Evolutionary conservation across 2,329 filamentous ascomycete genomes (phyloP), one percentile per base, ranked within the genome.

Genomic region (Microcyclosporella mali): DNA sequence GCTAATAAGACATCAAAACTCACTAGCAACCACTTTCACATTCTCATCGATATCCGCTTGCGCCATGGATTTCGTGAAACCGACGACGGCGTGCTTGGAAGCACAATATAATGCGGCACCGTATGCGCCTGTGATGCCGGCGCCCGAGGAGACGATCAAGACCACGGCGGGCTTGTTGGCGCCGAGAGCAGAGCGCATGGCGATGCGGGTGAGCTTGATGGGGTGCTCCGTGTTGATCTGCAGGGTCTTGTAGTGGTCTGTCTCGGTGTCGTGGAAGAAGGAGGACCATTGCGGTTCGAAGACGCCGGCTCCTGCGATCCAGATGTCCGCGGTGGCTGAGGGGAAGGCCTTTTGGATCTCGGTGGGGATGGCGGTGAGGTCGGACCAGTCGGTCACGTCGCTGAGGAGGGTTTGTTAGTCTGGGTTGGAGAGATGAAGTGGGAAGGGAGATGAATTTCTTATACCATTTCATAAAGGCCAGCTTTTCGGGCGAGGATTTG

Each of bases 181-280:
- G 1, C 46, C 37, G 2, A 65, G 46, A n/a, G 60, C 49, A 11
- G 50, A 52, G 1, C 58, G 50, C 37, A 68, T 63, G 6, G 62
- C 64, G 21, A 69, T 63, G 2, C 66, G 52, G 0, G 66, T 59
- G n/a, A 69, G 53, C 43, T 68, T 67, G 19, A 66, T 57, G 2
- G 65, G 64, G 45, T 69, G 66, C 34, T 58, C 57, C 14, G 61
- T 45, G 46, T 68, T 67, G 50, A 67, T 62, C 6, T 56, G 51
- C 19, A 68, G 40, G 3, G 50, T 32, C 12, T 50, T 47, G 49
- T 66, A 67, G 28, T 43, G 25, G 21, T 60, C 55, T 14, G 62
- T 56, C 45, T 67, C 64, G 3, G 53, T 54, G 51, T 69, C 65
- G 33, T 62, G 47, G 58, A 63, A 63, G 53, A 66, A 67, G 35